Base-by-base conservation (phyloP, 139 green algal genomes). In the Chlamydomonas sp. region DNA sequence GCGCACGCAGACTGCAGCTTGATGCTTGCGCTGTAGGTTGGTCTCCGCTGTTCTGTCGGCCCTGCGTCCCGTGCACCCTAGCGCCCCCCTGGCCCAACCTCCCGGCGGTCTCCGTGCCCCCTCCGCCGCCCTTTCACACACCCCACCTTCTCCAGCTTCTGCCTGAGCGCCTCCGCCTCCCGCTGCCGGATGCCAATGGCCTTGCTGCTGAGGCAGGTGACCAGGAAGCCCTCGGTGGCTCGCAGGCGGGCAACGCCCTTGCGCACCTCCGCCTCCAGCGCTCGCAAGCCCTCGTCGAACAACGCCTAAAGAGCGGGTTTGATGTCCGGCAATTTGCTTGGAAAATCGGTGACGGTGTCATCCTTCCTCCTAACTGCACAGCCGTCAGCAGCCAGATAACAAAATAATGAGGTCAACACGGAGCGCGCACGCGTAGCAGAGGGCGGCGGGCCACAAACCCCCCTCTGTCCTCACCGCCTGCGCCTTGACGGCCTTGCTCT, bases 131-230 rank as follows among this genome's bases (percentile, higher is more conserved):
- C 80, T 67, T 58, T 18, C 57, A 63, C 67, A 12, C 8, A 4
- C 67, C 67, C 67, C 69, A 85, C 86, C n/a, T 83, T 78, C 5
- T 89, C 81, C 4, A 92, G 89, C 77, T 82, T 80, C 16, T 71
- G 86, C 71, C 87, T 85, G 64, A 93, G 77, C 62, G 90, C 92
- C 83, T 94, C 92, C 63, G 93, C 92, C 83, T 95, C 93, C 2
- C 93, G 79, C 88, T 92, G 92, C 72, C 91, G 86, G 74, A 93
- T 94, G 63, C 94, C 91, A 5, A 95, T 84, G 15, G 83, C 85
- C 79, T 94, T 93, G 49, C 62, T 67, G 79, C 91, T 93, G 63
- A 94, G 85, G 60, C 78, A 90, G n/a, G 89, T 80, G 10, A 77
- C 90, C 71, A 96, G 89, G 88, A 93, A 88, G 57, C 63, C 74